Evolutionary conservation across 345 rosid genomes (phyloP).

Genomic region (Anacardium occidentale): DNA sequence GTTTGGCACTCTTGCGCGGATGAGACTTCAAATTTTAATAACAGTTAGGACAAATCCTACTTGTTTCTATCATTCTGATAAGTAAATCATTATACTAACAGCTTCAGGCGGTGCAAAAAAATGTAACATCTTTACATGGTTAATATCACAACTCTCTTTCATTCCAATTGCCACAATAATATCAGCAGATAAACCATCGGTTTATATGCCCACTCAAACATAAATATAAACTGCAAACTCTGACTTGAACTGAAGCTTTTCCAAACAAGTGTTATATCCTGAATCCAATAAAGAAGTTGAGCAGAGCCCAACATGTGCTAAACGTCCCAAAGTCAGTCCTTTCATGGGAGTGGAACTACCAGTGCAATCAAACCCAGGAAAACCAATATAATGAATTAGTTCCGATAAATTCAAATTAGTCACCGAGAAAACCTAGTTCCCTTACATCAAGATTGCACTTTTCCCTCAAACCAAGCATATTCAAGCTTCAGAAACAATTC

Average conservation of each 20-base stretch:
- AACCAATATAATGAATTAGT: neutral
- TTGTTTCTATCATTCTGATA: neutral
- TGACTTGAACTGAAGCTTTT: conserved; percentile 1
- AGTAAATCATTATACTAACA: neutral
- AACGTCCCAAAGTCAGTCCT: conserved; percentile 11
- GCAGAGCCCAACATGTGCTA: neutral
- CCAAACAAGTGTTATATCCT: neutral
- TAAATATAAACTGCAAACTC: neutral
- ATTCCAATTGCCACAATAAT: neutral
- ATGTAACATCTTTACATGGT: conserved; percentile 3
- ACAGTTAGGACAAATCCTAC: neutral
- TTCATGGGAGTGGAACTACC: neutral
- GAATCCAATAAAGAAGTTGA: neutral
- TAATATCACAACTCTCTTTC: neutral
- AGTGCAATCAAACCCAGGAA: neutral
- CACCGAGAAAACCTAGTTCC: neutral
- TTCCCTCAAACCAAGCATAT: conserved; percentile 39
- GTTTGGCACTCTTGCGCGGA: neutral
- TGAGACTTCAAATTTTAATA: neutral
- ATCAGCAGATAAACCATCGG: neutral
- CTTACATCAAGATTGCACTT: conserved; percentile 43
- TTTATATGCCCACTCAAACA: neutral
- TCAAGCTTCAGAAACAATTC: conserved; percentile 72
- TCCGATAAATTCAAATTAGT: conserved; percentile 6
- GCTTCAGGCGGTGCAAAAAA: conserved; percentile 7